Conservation (phyloP, 139 green algal species). For the Micractinium sp. region DNA sequence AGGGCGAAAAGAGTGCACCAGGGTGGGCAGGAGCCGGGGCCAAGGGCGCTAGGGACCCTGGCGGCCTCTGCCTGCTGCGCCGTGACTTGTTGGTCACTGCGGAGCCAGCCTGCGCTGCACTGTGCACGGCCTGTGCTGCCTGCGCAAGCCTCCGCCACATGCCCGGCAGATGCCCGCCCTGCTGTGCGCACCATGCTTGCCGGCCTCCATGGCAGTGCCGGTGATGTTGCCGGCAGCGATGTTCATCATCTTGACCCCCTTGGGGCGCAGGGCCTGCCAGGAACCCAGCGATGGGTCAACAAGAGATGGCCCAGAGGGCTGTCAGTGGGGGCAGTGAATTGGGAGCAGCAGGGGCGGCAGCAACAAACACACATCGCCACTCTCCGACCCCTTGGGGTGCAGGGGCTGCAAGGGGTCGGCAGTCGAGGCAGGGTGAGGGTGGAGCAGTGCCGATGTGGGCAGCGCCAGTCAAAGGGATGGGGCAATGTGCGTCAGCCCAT, state of each 20-base stretch:
- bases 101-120: too few species aligned
- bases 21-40: too few species aligned
- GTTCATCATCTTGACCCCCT: conserved; percentile 21
- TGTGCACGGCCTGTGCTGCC: too few species aligned
- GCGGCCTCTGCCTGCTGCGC: background rate
- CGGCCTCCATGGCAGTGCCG: conserved; percentile 29
- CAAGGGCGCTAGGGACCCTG: background rate
- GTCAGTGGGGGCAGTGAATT: background rate
- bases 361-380: too few species aligned
- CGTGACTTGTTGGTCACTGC: background rate
- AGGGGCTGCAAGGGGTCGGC: too few species aligned
- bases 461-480: background rate
- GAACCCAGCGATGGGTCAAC: background rate
- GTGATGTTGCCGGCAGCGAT: conserved; percentile 23
- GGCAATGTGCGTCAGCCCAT: background rate
- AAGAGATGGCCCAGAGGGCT: too few species aligned
- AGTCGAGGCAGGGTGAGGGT: too few species aligned
- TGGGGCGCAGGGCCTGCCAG: conserved; percentile 18
- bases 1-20: background rate
- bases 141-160: background rate
- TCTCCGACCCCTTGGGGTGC: too few species aligned
- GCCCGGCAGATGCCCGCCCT: background rate
- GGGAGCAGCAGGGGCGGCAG: too few species aligned
- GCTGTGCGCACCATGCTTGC: conserved; percentile 27
- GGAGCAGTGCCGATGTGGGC: background rate